Evolutionary conservation across 163 green algal genomes (phyloP), one percentile per base, ranked within the genome.

Genomic region (Chlorella variabilis): DNA sequence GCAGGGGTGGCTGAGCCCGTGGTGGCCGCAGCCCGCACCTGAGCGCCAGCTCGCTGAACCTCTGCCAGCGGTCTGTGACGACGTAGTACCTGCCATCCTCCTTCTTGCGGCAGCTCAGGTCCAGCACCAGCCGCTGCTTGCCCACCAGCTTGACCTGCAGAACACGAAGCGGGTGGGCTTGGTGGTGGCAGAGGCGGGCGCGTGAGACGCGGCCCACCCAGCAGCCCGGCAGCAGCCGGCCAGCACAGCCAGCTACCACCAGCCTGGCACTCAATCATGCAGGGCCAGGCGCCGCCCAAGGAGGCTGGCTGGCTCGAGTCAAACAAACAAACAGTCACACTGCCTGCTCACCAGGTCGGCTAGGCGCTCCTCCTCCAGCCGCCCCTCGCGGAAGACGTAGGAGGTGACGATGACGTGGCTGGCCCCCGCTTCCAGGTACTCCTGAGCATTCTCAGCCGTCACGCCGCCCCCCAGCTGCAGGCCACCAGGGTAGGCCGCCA

Each of bases 351-450:
- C 84, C 67, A 90, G 67, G 11, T 41, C 34, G 29, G 80, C 36
- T 7, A 99, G 90, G 31, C 92, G 86, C 7, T 97, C 91, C 78
- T 94, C 78, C 58, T 99, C 92, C 51, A 99, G 84, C 68, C 75
- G 77, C 0, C 96, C 97, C 17, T 98, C 92, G 8, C 89, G 71
- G 80, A 99, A 99, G 33, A 98, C 93, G 73, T 93, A 98, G 1
- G 92, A 98, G 8, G 97, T 99, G 15, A 99, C 97, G 75, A 99
- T 99, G 20, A 99, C 95, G 84, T 98, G 95, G 75, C 89, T 95
- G 49, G 97, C 97, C 2, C 97, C 97, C 7, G 93, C 94, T 51
- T 99, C 95, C 29, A 99, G 73, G 41, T 93, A 99, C 71, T 89
- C 61, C 25, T 71, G 59, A 2, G 97, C 97, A 61, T 97, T 99